Evolutionary conservation across 169 alveolate species (phyloP).

Genomic region (Eimeria brunetti): DNA sequence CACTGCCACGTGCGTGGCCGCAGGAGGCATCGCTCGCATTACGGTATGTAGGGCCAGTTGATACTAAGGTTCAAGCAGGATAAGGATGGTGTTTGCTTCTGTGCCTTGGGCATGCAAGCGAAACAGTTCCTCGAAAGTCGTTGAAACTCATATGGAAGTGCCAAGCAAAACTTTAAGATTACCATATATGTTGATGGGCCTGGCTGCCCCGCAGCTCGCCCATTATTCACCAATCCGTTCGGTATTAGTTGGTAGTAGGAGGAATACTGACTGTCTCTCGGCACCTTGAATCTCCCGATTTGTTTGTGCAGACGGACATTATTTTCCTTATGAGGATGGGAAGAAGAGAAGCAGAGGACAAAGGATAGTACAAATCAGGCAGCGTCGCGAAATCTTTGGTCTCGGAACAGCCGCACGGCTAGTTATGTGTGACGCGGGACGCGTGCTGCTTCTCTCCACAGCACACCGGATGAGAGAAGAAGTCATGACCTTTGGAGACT

Average conservation of each 20-base stretch:
- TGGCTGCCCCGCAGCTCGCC: neutral
- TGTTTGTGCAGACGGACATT: conserved; percentile 45
- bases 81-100: neutral
- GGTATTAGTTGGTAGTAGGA: neutral
- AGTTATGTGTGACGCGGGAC: conserved; percentile 58
- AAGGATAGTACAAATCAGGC: conserved; percentile 49
- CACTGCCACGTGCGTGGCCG: conserved; percentile 71
- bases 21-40: conserved; percentile 48
- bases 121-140: neutral
- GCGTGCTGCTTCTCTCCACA: conserved; percentile 57
- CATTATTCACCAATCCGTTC: neutral
- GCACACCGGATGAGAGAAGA: conserved; percentile 72
- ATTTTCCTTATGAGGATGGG: conserved; percentile 66
- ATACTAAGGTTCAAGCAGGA: neutral
- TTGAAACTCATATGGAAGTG: neutral
- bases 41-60: conserved; percentile 25
- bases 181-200: neutral
- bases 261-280: neutral
- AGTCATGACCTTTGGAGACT: conserved; percentile 62
- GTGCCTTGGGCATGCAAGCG: neutral
- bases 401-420: conserved; percentile 68
- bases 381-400: conserved; percentile 43
- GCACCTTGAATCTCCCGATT: neutral
- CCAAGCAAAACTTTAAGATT: neutral
- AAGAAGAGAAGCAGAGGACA: conserved; percentile 64